These are phyloP conservation scores for Emericellopsis terricola DNA, from an alignment of 495 filamentous ascomycete species.

Conservation along the genomic window DNA sequence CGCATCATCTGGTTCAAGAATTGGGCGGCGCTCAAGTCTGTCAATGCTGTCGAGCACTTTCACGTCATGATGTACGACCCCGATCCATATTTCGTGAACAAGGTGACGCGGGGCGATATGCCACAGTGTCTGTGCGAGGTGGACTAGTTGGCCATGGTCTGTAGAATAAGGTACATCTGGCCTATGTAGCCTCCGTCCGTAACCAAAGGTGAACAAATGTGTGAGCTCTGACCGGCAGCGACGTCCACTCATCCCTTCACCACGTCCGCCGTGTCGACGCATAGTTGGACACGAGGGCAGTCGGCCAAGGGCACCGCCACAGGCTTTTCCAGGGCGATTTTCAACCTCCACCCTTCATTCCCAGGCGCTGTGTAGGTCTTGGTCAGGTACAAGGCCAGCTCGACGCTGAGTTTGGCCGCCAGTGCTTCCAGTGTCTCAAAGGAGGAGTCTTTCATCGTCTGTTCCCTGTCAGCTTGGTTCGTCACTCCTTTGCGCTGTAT, in stretches of 20 bases:
- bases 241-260: too few species aligned
- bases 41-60: slow-evolving; percentile 85
- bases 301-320: slow-evolving; percentile 39
- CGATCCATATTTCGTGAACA: slow-evolving; percentile 44
- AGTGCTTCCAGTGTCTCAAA: slow-evolving; percentile 50
- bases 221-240: too few species aligned
- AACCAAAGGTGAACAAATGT: too few species aligned
- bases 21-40: slow-evolving; percentile 62
- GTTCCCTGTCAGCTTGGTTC: too few species aligned
- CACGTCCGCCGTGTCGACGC: background rate
- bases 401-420: slow-evolving; percentile 22
- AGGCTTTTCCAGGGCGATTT: slow-evolving; percentile 37
- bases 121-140: slow-evolving; percentile 37
- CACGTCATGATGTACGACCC: slow-evolving; percentile 78
- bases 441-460: slow-evolving; percentile 36
- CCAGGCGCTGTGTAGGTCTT: slow-evolving; percentile 1
- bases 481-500: slow-evolving; percentile 4
- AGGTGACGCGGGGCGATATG: slow-evolving; percentile 60
- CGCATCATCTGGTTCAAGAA: slow-evolving; percentile 85
- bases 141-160: too few species aligned
- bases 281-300: slow-evolving; percentile 33
- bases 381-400: background rate
- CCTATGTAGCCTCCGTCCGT: too few species aligned
- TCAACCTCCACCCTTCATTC: slow-evolving; percentile 22
- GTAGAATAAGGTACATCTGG: too few species aligned